Evolutionary conservation across 306 rosid genomes (phyloP).

Genomic region (Lathyrus sativus): DNA sequence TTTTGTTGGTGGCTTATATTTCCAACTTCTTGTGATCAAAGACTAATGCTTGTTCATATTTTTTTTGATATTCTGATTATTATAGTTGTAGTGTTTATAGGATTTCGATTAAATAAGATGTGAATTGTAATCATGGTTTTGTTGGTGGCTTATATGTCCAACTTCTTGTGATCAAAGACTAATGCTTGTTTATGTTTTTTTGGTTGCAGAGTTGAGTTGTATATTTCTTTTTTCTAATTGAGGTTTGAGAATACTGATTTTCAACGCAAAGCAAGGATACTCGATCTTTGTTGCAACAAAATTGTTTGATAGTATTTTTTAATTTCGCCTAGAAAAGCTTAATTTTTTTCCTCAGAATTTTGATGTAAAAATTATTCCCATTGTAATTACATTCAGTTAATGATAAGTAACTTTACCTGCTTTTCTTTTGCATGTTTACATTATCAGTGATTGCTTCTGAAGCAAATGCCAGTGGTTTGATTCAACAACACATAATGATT

Average conservation of each 20-base stretch:
- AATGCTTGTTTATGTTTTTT: constrained; percentile 38
- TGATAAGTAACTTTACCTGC: constrained; percentile 49
- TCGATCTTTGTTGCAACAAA: constrained; percentile 44
- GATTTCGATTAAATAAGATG: background rate
- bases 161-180: constrained; percentile 32
- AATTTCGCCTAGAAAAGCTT: constrained; percentile 42
- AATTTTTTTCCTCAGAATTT: constrained; percentile 48
- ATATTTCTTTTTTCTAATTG: constrained; percentile 56
- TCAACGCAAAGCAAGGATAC: constrained; percentile 54
- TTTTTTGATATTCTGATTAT: constrained; percentile 12
- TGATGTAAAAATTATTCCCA: constrained; percentile 53
- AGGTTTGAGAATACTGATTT: constrained; percentile 56
- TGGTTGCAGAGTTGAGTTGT: constrained; percentile 65
- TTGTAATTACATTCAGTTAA: constrained; percentile 51
- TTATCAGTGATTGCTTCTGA: background rate
- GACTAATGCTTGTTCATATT: no score
- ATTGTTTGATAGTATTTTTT: constrained; percentile 50
- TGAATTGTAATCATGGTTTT: constrained; percentile 18
- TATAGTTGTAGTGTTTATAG: background rate
- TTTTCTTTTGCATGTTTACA: constrained; percentile 29
- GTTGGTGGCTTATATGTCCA: constrained; percentile 17
- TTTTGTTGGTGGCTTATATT: no score
- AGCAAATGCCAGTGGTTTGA: background rate
- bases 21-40: no score
- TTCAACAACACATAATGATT: background rate